These are phyloP conservation scores for Jaenimonas drosophilae DNA, from an alignment of 208 protist species.

Conservation along the genomic window DNA sequence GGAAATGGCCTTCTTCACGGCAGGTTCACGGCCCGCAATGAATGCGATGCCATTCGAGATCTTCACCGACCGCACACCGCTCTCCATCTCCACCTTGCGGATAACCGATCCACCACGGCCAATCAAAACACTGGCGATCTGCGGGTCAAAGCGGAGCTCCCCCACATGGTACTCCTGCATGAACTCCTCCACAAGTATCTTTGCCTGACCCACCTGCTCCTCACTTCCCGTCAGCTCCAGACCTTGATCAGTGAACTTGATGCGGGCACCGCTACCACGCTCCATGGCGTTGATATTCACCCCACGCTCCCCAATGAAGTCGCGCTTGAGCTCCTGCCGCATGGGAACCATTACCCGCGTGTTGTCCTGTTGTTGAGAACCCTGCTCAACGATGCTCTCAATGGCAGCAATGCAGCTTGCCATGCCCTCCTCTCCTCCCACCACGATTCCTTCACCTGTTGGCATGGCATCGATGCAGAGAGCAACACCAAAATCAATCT, in stretches of 20 bases:
- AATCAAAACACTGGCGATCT: no score
- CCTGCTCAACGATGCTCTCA: constrained; percentile 13
- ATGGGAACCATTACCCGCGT: constrained; percentile 7
- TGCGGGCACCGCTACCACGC: constrained; percentile 22
- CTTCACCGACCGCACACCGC: constrained; percentile 18
- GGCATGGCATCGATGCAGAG: constrained; percentile 28
- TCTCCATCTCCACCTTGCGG: constrained; percentile 25
- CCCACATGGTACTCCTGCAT: constrained; percentile 12
- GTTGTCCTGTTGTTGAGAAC: constrained; percentile 10
- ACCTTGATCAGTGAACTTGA: constrained; percentile 13
- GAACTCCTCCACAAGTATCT: constrained; percentile 13
- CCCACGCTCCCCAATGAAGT: constrained; percentile 30
- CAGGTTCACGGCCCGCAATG: no score
- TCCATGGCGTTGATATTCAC: constrained; percentile 26
- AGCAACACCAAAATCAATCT: constrained; percentile 43
- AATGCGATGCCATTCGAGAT: no score
- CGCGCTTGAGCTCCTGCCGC: constrained; percentile 8
- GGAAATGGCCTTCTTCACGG: no score
- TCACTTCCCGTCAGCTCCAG: constrained; percentile 17
- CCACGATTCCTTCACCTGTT: constrained; percentile 15
- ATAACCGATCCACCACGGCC: no score
- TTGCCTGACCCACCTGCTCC: constrained; percentile 10
- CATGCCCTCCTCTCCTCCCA: constrained; percentile 14
- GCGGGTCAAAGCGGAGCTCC: no score
- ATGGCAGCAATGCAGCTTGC: constrained; percentile 25